Evolutionary conservation across 805 yeast genomes (phyloP).

Genomic region (Nakazawaea peltata): DNA sequence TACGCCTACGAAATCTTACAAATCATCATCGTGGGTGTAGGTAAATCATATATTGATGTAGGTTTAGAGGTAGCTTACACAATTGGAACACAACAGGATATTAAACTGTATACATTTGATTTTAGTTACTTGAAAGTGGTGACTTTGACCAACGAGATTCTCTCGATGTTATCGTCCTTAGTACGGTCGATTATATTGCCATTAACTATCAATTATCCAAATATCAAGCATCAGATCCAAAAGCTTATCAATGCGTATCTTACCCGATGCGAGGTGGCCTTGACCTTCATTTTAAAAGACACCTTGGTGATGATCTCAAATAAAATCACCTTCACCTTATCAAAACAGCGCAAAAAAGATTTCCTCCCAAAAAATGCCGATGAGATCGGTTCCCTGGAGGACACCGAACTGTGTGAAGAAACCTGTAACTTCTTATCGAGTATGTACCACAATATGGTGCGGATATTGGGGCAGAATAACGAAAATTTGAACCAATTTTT

Average conservation of each 20-base stretch:
- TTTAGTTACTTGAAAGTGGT: conserved; percentile 43
- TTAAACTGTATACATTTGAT: conserved; percentile 23
- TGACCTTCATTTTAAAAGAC: conserved; percentile 57
- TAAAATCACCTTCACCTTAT: conserved; percentile 40
- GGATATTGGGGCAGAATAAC: conserved; percentile 16
- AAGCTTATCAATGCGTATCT: conserved; percentile 55
- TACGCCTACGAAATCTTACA: conserved; percentile 62
- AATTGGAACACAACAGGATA: conserved; percentile 18
- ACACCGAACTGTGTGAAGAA: conserved; percentile 64
- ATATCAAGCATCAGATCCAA: conserved; percentile 49
- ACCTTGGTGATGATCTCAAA: conserved; percentile 44
- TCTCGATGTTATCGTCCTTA: conserved; percentile 61
- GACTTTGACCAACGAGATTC: conserved; percentile 46
- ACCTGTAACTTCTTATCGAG: conserved; percentile 46
- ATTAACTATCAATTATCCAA: conserved; percentile 52
- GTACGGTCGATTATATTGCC: conserved; percentile 73
- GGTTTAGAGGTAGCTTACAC: conserved; percentile 64
- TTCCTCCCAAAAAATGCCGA: conserved; percentile 36
- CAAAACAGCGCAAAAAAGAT: conserved; percentile 72
- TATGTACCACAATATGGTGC: conserved; percentile 11
- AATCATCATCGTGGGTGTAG: conserved; percentile 58
- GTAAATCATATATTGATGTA: conserved; percentile 64
- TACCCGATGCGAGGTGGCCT: conserved; percentile 52
- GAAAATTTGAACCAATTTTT: conserved; percentile 43
- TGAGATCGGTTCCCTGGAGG: conserved; percentile 26